Evolutionary conservation across 352 stramenopile genomes (phyloP).

Genomic region (Blastocystis sp.): DNA sequence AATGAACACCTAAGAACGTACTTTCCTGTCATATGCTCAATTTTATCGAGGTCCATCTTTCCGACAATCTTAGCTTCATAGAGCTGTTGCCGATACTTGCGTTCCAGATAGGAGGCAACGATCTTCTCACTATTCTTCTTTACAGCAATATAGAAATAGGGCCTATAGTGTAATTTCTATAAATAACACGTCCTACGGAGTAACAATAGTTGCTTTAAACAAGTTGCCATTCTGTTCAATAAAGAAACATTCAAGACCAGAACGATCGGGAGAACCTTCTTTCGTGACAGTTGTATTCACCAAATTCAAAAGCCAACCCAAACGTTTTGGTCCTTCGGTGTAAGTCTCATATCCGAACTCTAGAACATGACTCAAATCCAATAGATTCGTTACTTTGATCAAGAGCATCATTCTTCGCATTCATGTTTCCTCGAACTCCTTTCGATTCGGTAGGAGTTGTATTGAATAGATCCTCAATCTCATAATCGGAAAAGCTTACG

Average conservation of each 20-base stretch:
- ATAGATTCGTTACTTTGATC: neutral
- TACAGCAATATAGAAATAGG: slow-evolving; percentile 89
- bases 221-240: slow-evolving; percentile 80
- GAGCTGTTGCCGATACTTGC: slow-evolving; percentile 78
- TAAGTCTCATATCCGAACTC: slow-evolving; percentile 64
- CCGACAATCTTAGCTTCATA: slow-evolving; percentile 73
- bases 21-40: slow-evolving; percentile 68
- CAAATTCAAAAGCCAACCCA: slow-evolving; percentile 66
- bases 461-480: slow-evolving; percentile 58
- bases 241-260: slow-evolving; percentile 75
- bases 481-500: slow-evolving; percentile 40
- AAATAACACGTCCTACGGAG: slow-evolving; percentile 67
- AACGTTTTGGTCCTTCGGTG: slow-evolving; percentile 6
- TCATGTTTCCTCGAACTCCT: neutral
- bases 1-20: neutral
- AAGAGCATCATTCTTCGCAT: slow-evolving; percentile 23
- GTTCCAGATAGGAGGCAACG: slow-evolving; percentile 69
- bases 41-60: slow-evolving; percentile 81
- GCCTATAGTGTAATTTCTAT: slow-evolving; percentile 62
- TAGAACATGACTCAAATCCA: neutral
- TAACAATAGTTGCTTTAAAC: slow-evolving; percentile 89
- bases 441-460: neutral
- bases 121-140: slow-evolving; percentile 67
- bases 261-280: slow-evolving; percentile 50
- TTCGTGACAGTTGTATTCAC: slow-evolving; percentile 62